Conservation (phyloP, 495 filamentous ascomycete genomes). For the Symbiotaphrina buchneri region DNA sequence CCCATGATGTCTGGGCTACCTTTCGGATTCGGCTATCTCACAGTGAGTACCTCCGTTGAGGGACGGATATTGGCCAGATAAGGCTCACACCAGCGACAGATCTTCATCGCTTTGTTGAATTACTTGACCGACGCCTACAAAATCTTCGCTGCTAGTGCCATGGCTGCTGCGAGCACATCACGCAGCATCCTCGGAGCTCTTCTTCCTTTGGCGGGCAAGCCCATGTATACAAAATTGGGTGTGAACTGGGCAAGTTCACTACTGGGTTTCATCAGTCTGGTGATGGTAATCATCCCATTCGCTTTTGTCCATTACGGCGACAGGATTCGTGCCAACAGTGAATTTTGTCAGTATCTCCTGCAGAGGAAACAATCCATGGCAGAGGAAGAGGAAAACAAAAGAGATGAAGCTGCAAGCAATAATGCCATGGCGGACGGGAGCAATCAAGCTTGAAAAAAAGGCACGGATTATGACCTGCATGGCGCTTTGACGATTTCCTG, state of each 20-base stretch:
- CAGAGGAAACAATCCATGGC: too few relatives aligned
- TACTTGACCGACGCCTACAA: background rate
- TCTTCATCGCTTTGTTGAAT: background rate
- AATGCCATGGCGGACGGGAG: too few relatives aligned
- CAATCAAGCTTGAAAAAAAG: too few relatives aligned
- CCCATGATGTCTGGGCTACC: background rate
- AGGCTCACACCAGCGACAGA: too few relatives aligned
- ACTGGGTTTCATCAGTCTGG: conserved; percentile 10
- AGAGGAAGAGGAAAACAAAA: too few relatives aligned
- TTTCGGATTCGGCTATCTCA: background rate
- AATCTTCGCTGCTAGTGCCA: background rate
- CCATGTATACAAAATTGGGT: conserved; percentile 19
- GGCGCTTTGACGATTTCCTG: too few relatives aligned
- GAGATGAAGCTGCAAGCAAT: too few relatives aligned
- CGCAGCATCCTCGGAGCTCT: conserved; percentile 12
- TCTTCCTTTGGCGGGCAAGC: conserved; percentile 17
- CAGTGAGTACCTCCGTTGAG: too few relatives aligned
- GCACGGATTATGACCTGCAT: too few relatives aligned
- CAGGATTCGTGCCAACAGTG: background rate
- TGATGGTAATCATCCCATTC: background rate
- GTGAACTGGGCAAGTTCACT: conserved; percentile 22
- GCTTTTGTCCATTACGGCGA: background rate
- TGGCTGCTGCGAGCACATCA: background rate
- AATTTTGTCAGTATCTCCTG: background rate
- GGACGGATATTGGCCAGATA: too few relatives aligned